Evolutionary conservation across 2,329 filamentous ascomycete genomes (phyloP).

Genomic region (Ramularia endophylla): DNA sequence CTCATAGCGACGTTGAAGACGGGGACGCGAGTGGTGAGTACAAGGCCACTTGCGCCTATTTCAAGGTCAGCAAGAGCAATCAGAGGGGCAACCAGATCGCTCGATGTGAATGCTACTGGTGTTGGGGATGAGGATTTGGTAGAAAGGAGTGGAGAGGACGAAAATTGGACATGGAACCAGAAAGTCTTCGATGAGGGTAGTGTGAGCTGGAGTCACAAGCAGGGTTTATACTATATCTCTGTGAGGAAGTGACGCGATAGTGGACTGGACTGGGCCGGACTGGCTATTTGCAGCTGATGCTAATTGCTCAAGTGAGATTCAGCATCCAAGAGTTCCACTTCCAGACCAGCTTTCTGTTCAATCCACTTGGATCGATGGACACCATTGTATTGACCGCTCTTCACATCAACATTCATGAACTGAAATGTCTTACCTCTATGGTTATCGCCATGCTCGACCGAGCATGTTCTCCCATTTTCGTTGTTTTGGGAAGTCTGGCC

Average conservation of each 20-base stretch:
- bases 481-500: too few species aligned
- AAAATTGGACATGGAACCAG: constrained; percentile 64
- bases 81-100: background rate
- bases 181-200: constrained; percentile 57
- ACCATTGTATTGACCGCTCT: too few species aligned
- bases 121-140: constrained; percentile 62
- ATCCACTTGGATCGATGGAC: too few species aligned
- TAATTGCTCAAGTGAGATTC: too few species aligned
- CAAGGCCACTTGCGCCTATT: constrained; percentile 82
- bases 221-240: constrained; percentile 80
- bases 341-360: too few species aligned
- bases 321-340: too few species aligned
- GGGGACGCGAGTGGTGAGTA: constrained; percentile 78
- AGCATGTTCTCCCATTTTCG: too few species aligned
- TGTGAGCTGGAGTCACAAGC: constrained; percentile 84
- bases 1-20: constrained; percentile 78
- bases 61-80: constrained; percentile 53
- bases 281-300: too few species aligned
- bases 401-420: too few species aligned
- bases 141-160: constrained; percentile 64
- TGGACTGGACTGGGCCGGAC: too few species aligned
- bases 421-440: too few species aligned
- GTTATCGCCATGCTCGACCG: too few species aligned
- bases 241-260: constrained; percentile 48
- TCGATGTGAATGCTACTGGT: constrained; percentile 21